These are phyloP conservation scores for Panus rudis DNA, from an alignment of 768 basidiomycete species.

Conservation along the genomic window DNA sequence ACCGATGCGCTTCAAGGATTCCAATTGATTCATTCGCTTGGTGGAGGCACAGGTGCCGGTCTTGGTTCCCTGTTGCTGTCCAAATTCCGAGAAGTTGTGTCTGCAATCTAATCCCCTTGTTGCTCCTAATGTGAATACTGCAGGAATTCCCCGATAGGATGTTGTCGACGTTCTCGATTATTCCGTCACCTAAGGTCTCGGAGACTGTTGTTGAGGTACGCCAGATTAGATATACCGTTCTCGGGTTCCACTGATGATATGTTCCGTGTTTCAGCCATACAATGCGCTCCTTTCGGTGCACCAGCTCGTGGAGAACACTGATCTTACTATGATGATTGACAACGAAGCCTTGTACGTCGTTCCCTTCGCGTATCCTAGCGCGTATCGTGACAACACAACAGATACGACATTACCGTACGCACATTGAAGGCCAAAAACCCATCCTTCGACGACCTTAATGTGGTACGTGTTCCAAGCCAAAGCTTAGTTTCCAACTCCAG, in stretches of 20 bases:
- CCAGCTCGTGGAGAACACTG: conserved; percentile 85
- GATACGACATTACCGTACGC: conserved; percentile 65
- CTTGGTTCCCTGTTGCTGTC: conserved; percentile 74
- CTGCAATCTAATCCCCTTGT: conserved; percentile 4
- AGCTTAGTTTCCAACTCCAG: background rate
- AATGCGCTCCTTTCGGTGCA: conserved; percentile 80
- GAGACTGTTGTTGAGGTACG: conserved; percentile 49
- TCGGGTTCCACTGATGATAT: background rate
- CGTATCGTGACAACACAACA: conserved; percentile 20
- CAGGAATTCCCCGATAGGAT: conserved; percentile 52
- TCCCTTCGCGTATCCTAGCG: background rate
- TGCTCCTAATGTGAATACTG: conserved; percentile 25
- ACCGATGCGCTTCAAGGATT: conserved; percentile 90
- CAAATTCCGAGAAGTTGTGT: conserved; percentile 69
- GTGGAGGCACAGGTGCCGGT: conserved; percentile 87
- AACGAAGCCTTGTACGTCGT: conserved; percentile 73
- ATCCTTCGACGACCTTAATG: conserved; percentile 60
- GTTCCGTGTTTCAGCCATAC: conserved; percentile 46
- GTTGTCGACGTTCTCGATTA: conserved; percentile 45
- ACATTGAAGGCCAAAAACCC: conserved; percentile 63
- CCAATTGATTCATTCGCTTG: conserved; percentile 83
- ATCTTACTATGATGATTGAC: conserved; percentile 79
- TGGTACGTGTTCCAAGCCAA: conserved; percentile 32
- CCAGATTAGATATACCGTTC: background rate
- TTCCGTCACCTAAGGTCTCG: conserved; percentile 55